Percentiles rank a stretch among this genome's conserved stretches.
Conservation (phyloP, 164 flowering plant genomes). For the Annona squamosa region DNA sequence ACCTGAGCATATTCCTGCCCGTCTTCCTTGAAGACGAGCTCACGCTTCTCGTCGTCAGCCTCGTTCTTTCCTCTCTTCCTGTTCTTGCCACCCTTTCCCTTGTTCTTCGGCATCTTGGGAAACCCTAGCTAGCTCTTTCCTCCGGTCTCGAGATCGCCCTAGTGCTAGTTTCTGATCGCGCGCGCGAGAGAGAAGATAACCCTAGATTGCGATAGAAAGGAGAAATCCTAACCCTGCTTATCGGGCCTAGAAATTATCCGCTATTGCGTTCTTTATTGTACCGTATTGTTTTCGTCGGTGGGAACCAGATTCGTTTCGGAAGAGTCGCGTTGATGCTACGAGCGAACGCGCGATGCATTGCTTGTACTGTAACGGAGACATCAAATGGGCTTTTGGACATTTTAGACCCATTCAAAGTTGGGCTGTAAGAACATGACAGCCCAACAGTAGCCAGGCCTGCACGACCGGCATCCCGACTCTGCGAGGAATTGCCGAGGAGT, state of each 20-base stretch:
- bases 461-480: not conserved
- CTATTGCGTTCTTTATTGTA: not conserved
- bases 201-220: too few relatives aligned
- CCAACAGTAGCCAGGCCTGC: not conserved
- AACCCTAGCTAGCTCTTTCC: not conserved
- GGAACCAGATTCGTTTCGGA: not conserved
- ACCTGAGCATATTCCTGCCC: slow-evolving; percentile 29
- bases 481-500: not conserved
- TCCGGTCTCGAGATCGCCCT: not conserved
- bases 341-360: not conserved
- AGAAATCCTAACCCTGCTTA: not conserved
- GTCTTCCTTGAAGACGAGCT: slow-evolving; percentile 28
- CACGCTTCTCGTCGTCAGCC: slow-evolving; percentile 25
- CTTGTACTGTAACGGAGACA: too few relatives aligned
- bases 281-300: too few relatives aligned
- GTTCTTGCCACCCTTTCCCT: slow-evolving; percentile 31
- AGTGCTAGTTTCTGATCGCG: not conserved
- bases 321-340: not conserved
- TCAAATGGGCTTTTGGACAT: too few relatives aligned
- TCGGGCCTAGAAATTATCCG: not conserved
- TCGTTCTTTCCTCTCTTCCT: slow-evolving; percentile 29
- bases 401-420: too few relatives aligned
- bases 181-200: not conserved
- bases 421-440: not conserved
- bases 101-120: slow-evolving; percentile 24